Evolutionary conservation across 768 basidiomycete species (phyloP).

Genomic region (Lepiota subincarnata): DNA sequence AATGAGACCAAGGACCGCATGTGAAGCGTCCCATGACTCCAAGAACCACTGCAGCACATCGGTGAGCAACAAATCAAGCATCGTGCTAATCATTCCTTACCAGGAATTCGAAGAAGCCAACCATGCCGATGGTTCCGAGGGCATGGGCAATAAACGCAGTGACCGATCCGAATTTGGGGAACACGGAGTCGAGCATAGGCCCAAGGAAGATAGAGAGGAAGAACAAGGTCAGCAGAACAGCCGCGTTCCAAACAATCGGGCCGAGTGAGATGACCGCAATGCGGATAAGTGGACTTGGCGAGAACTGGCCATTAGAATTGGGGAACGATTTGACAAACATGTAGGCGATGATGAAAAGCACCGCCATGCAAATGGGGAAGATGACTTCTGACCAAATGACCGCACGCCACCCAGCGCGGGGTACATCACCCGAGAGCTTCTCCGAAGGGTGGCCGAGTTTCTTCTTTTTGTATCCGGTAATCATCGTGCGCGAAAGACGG

Average conservation of each 20-base stretch:
- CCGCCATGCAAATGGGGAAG: constrained; percentile 81
- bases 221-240: constrained; percentile 82
- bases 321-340: constrained; percentile 93
- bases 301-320: constrained; percentile 48
- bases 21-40: constrained; percentile 86
- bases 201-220: constrained; percentile 89
- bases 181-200: constrained; percentile 79
- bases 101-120: constrained; percentile 96
- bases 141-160: constrained; percentile 90
- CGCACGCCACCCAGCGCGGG: constrained; percentile 89
- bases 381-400: constrained; percentile 86
- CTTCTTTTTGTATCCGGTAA: constrained; percentile 99
- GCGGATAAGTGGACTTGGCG: constrained; percentile 84
- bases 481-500: constrained; percentile 94
- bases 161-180: constrained; percentile 86
- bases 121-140: constrained; percentile 77
- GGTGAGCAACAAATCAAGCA: constrained; percentile 10
- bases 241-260: constrained; percentile 94
- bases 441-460: constrained; percentile 94
- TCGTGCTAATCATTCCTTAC: constrained; percentile 41
- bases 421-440: constrained; percentile 93
- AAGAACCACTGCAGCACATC: constrained; percentile 74
- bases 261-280: constrained; percentile 92
- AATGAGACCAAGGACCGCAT: constrained; percentile 92
- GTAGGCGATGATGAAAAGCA: constrained; percentile 84